Base-by-base conservation (phyloP, 2,329 filamentous ascomycete genomes). In the Diaporthe vaccinii region DNA sequence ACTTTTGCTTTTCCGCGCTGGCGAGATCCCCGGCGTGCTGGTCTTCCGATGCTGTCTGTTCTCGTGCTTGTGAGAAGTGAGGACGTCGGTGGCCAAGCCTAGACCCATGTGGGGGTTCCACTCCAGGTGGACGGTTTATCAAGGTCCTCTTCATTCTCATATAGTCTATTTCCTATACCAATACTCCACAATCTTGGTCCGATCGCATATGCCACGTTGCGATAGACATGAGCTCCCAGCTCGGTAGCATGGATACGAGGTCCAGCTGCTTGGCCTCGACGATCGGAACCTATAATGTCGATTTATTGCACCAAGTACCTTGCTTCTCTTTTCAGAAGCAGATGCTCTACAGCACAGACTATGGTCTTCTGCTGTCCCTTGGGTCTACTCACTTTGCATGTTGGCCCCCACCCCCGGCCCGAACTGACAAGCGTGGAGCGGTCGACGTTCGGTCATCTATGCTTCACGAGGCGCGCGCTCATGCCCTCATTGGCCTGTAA, bases 191-290 rank as follows among this genome's bases (percentile, higher is more conserved):
- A 69, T 69, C 65, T 55, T 53, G 34, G 41, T 69, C 49, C 49
- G 65, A 55, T 69, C 65, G 49, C 49, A 28, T 31, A 41, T 31
- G 41, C 65, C 65, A 55, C 65, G 34, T 69, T 69, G 46, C n/a
- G 65, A 39, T 22, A 9, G 12, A 36, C 9, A 25, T 25, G 62
- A 55, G 49, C 49, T 28, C 14, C 31, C 31, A 46, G 31, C 6
- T 68, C 65, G 46, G 31, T 25, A n/a, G 10, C 65, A 68, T 68
- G 65, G 65, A 39, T 68, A 53, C 65, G 65, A 68, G 31, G 22
- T 53, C 65, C 65, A 46, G 65, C 65, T 68, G 65, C 65, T 53
- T 41, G 65, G 34, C 49, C 49, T 34, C n/a, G 46, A 55, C 34
- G 34, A 41, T 31, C 65, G 46, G 34, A 49, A 5, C 46, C 49